phyloP scores from a whole-genome alignment of 1,139 yeast species.

The Yamadazyma dendronema region DNA sequence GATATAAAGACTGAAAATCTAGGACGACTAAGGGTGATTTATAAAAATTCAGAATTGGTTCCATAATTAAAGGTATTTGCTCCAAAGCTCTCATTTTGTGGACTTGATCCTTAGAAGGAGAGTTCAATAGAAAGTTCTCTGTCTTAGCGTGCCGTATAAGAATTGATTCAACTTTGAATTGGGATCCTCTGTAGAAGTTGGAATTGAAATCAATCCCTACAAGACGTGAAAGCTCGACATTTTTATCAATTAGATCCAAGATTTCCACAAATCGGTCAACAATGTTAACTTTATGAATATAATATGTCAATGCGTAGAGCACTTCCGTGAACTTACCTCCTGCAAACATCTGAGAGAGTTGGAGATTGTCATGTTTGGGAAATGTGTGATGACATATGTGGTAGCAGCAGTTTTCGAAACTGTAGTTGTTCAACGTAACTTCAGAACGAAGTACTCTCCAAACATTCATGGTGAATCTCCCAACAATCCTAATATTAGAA shows the following conservation, averaged over 20 bases:
- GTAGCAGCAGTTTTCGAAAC: conserved; percentile 73
- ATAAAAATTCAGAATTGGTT: conserved; percentile 81
- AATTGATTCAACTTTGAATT: conserved; percentile 87
- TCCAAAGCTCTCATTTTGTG: conserved; percentile 84
- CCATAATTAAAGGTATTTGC: conserved; percentile 88
- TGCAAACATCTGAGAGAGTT: conserved; percentile 53
- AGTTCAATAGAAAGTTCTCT: conserved; percentile 68
- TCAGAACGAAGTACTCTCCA: conserved; percentile 78
- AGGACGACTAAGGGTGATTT: conserved; percentile 86
- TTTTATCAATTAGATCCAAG: conserved; percentile 67
- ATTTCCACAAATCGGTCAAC: conserved; percentile 51
- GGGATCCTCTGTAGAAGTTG: conserved; percentile 87
- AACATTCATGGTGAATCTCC: conserved; percentile 78
- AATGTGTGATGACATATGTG: conserved; percentile 64
- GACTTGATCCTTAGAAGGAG: conserved; percentile 82
- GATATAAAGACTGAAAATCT: conserved; percentile 92
- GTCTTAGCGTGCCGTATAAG: conserved; percentile 70
- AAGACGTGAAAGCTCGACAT: conserved; percentile 80
- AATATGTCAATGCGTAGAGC: conserved; percentile 49
- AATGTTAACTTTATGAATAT: conserved; percentile 45
- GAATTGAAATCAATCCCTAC: conserved; percentile 90
- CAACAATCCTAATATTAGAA: conserved; percentile 63
- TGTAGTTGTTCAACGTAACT: conserved; percentile 60
- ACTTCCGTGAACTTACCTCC: conserved; percentile 23
- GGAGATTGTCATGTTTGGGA: conserved; percentile 57